Base-by-base conservation (phyloP, 371 early-diverging fungal species). In the Chytridiales sp. region DNA sequence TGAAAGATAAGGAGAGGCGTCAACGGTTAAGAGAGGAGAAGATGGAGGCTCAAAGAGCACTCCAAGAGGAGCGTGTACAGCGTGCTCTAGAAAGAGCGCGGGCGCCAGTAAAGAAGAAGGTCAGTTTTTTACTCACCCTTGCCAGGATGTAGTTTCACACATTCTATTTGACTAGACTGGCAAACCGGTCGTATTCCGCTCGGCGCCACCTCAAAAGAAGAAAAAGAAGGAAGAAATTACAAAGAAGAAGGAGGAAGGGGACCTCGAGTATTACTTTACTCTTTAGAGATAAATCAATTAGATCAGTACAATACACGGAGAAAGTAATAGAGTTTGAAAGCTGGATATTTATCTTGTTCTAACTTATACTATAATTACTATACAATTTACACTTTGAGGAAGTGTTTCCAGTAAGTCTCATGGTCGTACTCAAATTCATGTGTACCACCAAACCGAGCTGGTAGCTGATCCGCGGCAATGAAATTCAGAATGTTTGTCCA, bases 391-490 rank as follows among this genome's bases (percentile, higher is more conserved):
- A 54, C 2, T 15, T 40, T 43, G 19, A 32, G 8, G 9, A 56
- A 13, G 15, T 46, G 19, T 19, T 44, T 24, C 63, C 63, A 63
- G 31, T 85, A 89, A 4, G 61, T 47, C 19, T 81, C 79, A 58
- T 85, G 76, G 49, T 85, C 69, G 40, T 76, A 87, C 15, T 62
- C 66, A 64, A 77, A 87, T 43, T 80, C 68, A 24, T 67, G 79
- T 4, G 64, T 52, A 15, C 89, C 89, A 17, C 88, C 86, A 67
- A 75, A 89, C 32, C 81, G 82, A 5, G 40, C 61, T 53, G 83
- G 80, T 32, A 89, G 68, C 69, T 79, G 77, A 24, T 83, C 73
- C 1, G 65, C 53, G 5, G 73, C 75, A 36, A 87, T 73, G 54
- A 76, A 68, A 21, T 85, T 76, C 47, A 74, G 55, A 17, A 85